These are phyloP conservation scores for Centrapalus pauciflorus DNA, from an alignment of 129 eudicot species.

Conservation along the genomic window DNA sequence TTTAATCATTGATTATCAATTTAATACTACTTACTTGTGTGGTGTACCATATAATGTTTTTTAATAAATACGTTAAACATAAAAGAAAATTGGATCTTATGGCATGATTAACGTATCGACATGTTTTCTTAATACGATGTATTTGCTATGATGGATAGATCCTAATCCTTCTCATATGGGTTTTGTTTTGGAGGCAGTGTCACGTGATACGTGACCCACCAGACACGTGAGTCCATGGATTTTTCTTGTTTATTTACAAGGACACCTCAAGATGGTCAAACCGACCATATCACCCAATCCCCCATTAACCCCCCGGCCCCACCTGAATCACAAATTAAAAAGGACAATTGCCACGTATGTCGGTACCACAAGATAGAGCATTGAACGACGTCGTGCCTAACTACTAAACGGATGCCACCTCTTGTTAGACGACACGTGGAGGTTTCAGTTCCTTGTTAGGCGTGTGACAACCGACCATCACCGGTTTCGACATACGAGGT, in stretches of 20 bases:
- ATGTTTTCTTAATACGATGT: background rate
- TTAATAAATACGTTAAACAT: no score
- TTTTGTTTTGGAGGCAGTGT: conserved; percentile 4
- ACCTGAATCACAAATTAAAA: background rate
- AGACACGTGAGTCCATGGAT: conserved; percentile 8
- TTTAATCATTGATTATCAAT: no score
- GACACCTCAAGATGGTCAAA: conserved; percentile 13
- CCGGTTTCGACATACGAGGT: background rate
- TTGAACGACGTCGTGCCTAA: conserved; percentile 17
- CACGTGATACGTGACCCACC: conserved; percentile 26
- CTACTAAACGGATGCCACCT: background rate
- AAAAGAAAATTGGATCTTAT: no score
- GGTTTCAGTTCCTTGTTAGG: background rate
- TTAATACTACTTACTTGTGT: no score
- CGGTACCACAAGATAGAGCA: background rate
- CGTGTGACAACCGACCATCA: conserved; percentile 15
- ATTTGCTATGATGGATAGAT: background rate
- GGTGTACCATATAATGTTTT: no score
- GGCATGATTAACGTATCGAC: background rate
- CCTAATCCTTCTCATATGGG: background rate
- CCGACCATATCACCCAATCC: conserved; percentile 37
- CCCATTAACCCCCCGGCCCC: conserved; percentile 4
- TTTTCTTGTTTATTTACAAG: background rate
- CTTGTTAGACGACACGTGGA: conserved; percentile 17
- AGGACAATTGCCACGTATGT: conserved; percentile 4